A percentile compares a stretch with the other conserved stretches of the same genome.
These are phyloP conservation scores for Pichia cactophila DNA, from an alignment of 1,139 yeast genomes.

Conservation along the genomic window DNA sequence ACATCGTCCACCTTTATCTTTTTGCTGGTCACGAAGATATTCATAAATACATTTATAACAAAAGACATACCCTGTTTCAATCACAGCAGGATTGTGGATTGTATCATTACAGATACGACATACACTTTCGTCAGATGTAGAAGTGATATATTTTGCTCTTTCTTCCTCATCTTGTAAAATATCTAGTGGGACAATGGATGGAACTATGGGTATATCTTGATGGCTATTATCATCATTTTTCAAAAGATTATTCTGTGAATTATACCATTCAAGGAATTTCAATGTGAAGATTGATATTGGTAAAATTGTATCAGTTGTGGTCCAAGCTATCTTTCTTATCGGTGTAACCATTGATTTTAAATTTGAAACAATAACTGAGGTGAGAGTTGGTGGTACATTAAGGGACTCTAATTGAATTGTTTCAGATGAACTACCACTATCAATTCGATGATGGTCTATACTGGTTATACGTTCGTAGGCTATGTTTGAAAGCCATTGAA, in stretches of 20 bases:
- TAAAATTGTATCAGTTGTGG: conserved; percentile 46
- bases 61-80: conserved; percentile 87
- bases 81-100: conserved; percentile 72
- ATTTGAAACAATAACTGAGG: conserved; percentile 26
- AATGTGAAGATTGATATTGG: conserved; percentile 80
- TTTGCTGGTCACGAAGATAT: conserved; percentile 40
- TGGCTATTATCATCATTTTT: background rate
- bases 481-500: conserved; percentile 56
- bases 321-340: conserved; percentile 33
- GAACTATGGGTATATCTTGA: conserved; percentile 7
- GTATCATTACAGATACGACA: conserved; percentile 72
- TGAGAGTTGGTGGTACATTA: conserved; percentile 10
- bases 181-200: conserved; percentile 53
- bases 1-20: conserved; percentile 62
- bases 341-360: conserved; percentile 45
- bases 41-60: conserved; percentile 82
- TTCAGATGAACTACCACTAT: conserved; percentile 18
- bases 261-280: conserved; percentile 95
- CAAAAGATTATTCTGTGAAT: conserved; percentile 25
- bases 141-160: conserved; percentile 13
- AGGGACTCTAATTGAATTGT: background rate
- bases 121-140: background rate
- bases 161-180: conserved; percentile 8
- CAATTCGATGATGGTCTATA: conserved; percentile 52
- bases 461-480: conserved; percentile 63